Evolutionary conservation across 2,329 filamentous ascomycete genomes (phyloP).

Genomic region (Neonectria hederae): DNA sequence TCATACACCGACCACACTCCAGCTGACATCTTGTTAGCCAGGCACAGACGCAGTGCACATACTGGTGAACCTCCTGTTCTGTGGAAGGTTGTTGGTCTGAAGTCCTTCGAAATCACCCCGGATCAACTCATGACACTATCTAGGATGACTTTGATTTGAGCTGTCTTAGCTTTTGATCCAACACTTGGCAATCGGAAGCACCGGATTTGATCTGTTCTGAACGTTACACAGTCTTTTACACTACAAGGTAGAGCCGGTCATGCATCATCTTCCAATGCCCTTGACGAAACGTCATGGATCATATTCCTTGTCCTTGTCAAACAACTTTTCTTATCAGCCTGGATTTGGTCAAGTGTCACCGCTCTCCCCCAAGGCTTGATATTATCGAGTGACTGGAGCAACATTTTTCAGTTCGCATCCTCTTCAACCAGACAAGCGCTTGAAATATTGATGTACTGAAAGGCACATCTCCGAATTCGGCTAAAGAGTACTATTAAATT

Average conservation of each 20-base stretch:
- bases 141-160: neutral
- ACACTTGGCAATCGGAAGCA: neutral
- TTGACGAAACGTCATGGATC: neutral
- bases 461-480: neutral
- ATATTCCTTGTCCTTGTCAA: neutral
- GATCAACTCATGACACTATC: neutral
- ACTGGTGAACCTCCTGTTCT: neutral
- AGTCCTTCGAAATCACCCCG: neutral
- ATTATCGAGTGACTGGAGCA: neutral
- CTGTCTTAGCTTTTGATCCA: neutral
- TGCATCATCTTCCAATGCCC: neutral
- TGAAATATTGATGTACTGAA: neutral
- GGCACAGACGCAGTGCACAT: neutral
- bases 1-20: slow-evolving; percentile 14
- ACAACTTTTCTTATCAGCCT: neutral
- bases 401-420: neutral
- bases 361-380: neutral
- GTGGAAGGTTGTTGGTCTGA: neutral
- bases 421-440: too few relatives aligned
- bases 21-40: neutral
- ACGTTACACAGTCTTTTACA: neutral
- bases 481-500: neutral
- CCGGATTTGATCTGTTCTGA: neutral
- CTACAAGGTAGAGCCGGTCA: neutral
- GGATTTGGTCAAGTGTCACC: neutral